phyloP scores from a whole-genome alignment of 164 flowering plant species.

The Piper betle region DNA sequence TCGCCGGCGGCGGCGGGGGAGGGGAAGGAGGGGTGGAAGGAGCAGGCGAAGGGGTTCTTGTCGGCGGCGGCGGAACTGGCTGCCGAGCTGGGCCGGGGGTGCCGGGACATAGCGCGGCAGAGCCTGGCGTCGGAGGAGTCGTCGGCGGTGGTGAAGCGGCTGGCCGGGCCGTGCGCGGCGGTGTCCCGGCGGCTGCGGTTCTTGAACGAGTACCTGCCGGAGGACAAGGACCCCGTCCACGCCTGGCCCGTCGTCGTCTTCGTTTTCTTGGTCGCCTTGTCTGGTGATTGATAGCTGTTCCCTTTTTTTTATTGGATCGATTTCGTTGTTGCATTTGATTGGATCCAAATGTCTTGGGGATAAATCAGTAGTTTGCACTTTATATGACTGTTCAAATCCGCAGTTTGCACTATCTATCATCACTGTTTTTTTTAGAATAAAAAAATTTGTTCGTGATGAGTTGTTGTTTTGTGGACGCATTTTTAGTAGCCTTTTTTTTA shows the following conservation, averaged over 20 bases:
- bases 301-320: background rate
- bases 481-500: no score
- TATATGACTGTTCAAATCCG: background rate
- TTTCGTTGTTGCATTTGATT: background rate
- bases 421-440: no score
- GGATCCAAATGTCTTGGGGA: background rate
- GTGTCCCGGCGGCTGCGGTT: conserved; percentile 41
- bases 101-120: conserved; percentile 61
- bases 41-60: conserved; percentile 59
- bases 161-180: conserved; percentile 36
- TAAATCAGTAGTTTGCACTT: background rate
- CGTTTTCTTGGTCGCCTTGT: conserved; percentile 41
- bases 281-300: conserved; percentile 27
- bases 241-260: conserved; percentile 58
- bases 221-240: conserved; percentile 78
- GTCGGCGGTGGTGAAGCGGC: conserved; percentile 36
- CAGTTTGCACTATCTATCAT: no score
- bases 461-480: no score
- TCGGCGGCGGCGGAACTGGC: conserved; percentile 67
- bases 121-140: conserved; percentile 50
- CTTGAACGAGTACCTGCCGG: conserved; percentile 77
- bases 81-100: conserved; percentile 63
- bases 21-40: conserved; percentile 45
- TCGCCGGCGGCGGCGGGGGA: background rate
- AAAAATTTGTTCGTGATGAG: no score